These are phyloP conservation scores for Cyberlindnera samutprakarnensis DNA, from an alignment of 805 yeast species.

Conservation along the genomic window DNA sequence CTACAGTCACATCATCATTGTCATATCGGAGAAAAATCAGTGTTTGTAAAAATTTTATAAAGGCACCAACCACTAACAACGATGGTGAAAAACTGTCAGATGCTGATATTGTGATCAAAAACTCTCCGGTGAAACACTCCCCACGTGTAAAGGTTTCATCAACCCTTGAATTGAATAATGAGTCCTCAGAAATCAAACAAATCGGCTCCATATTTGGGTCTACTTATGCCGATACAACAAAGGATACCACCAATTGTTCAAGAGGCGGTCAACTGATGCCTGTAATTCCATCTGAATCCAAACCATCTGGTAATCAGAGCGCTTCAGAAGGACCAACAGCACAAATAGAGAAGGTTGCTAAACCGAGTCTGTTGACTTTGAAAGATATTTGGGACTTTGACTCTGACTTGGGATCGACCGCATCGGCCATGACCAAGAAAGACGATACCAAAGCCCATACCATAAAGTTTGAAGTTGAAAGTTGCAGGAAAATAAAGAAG, in stretches of 20 bases:
- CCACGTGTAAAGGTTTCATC: not conserved
- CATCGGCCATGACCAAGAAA: no score
- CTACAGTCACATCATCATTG: no score
- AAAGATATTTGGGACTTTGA: slow-evolving; percentile 21
- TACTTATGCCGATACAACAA: slow-evolving; percentile 10
- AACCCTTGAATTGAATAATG: not conserved
- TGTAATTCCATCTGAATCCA: slow-evolving; percentile 13
- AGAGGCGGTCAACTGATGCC: slow-evolving; percentile 12
- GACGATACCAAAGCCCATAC: slow-evolving; percentile 1
- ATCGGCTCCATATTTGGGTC: slow-evolving; percentile 11
- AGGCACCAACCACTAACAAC: slow-evolving; percentile 11
- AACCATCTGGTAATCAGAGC: no score
- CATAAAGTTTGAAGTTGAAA: slow-evolving; percentile 3
- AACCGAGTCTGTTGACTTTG: not conserved
- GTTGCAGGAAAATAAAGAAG: slow-evolving; percentile 2
- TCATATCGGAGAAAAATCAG: slow-evolving; percentile 29
- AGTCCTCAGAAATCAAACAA: slow-evolving; percentile 9
- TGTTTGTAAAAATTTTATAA: slow-evolving; percentile 23
- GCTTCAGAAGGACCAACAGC: no score
- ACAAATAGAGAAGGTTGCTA: no score
- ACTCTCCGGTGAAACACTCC: not conserved
- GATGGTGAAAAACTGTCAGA: slow-evolving; percentile 1
- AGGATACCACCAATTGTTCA: slow-evolving; percentile 17
- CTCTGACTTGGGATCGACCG: slow-evolving; percentile 2
- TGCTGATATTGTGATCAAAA: not conserved